phyloP scores from a whole-genome alignment of 768 basidiomycete species.

The Pulveroboletus sp. region DNA sequence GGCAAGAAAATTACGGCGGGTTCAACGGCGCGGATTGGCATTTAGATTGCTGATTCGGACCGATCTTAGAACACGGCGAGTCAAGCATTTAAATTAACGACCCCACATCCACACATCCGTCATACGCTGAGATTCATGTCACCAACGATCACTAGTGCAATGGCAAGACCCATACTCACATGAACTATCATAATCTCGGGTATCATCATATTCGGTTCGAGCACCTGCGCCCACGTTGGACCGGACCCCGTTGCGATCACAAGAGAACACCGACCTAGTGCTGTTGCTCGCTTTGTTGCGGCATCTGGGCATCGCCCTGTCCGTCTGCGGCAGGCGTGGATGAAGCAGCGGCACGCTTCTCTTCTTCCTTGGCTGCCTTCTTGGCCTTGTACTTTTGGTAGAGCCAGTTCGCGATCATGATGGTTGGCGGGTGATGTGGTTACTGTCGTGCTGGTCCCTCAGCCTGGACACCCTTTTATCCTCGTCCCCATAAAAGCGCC shows the following conservation, averaged over 20 bases:
- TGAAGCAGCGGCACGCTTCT: slow-evolving; percentile 7
- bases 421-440: slow-evolving; percentile 1
- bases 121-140: not conserved
- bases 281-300: not conserved
- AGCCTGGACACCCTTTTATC: slow-evolving; percentile 11
- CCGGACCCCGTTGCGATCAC: no score
- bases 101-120: not conserved
- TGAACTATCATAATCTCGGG: no score
- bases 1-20: no score
- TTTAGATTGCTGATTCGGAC: slow-evolving; percentile 17
- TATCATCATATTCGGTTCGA: no score
- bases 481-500: not conserved
- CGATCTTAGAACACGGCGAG: slow-evolving; percentile 7
- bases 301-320: not conserved
- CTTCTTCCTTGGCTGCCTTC: slow-evolving; percentile 17
- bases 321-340: not conserved
- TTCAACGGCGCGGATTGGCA: slow-evolving; percentile 9
- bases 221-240: not conserved
- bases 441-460: no score
- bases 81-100: slow-evolving; percentile 10
- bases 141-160: not conserved
- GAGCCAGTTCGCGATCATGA: slow-evolving; percentile 9
- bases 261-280: slow-evolving; percentile 11
- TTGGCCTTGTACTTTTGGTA: slow-evolving; percentile 29
- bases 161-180: not conserved